Conservation (phyloP, 805 yeast species). For the Cyberlindnera mississippiensis region DNA sequence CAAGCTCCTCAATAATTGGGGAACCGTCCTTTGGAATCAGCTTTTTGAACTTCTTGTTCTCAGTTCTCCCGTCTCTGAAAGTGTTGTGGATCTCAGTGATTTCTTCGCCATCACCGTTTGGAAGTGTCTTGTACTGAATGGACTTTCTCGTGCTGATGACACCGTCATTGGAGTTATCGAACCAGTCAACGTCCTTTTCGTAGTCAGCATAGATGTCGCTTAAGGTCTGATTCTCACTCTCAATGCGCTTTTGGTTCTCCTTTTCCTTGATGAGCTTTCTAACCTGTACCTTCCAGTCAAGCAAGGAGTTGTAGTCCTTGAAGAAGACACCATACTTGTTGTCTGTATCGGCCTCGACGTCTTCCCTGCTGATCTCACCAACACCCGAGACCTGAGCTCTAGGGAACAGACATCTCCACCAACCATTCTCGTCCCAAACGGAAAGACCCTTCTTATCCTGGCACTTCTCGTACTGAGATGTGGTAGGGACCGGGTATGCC, state of each 20-base stretch:
- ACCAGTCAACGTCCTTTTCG: conserved; percentile 21
- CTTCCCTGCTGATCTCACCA: conserved; percentile 47
- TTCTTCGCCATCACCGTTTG: conserved; percentile 42
- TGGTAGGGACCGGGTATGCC: conserved; percentile 56
- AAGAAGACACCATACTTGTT: conserved; percentile 59
- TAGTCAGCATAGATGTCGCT: conserved; percentile 24
- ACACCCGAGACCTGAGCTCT: conserved; percentile 35
- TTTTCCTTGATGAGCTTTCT: conserved; percentile 39
- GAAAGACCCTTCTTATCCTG: conserved; percentile 60
- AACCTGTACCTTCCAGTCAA: conserved; percentile 66
- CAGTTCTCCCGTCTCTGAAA: conserved; percentile 41
- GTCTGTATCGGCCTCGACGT: conserved; percentile 41
- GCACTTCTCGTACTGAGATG: conserved; percentile 59
- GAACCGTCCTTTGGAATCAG: conserved; percentile 35
- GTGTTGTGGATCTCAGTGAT: conserved; percentile 33
- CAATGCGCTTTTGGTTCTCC: conserved; percentile 23
- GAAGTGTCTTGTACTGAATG: conserved; percentile 33
- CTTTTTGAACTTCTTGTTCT: conserved; percentile 36
- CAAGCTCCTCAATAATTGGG: conserved; percentile 29
- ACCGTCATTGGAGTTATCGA: conserved; percentile 4
- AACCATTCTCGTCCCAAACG: conserved; percentile 80
- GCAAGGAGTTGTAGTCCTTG: conserved; percentile 55
- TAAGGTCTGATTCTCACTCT: conserved; percentile 15
- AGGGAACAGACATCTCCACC: conserved; percentile 91
- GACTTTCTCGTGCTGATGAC: conserved; percentile 23